Percentiles rank a stretch among this genome's conserved stretches.
phyloP scores from a whole-genome alignment of 2,329 filamentous ascomycete genomes.

The Colletotrichum graminicola region DNA sequence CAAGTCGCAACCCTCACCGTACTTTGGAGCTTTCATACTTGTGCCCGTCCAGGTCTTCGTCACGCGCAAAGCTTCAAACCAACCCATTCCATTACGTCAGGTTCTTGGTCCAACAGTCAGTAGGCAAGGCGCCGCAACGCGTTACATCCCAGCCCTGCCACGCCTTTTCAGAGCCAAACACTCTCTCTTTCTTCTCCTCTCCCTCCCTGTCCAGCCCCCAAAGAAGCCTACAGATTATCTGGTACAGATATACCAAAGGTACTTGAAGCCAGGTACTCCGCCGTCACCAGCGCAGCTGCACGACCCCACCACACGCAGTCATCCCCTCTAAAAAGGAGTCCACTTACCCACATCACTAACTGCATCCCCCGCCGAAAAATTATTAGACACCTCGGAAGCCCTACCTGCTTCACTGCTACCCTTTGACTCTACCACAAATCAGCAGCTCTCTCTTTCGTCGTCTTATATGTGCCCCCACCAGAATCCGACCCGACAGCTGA shows the following conservation, averaged over 20 bases:
- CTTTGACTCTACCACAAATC: conserved; percentile 8
- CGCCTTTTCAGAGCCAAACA: neutral
- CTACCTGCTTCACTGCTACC: conserved; percentile 29
- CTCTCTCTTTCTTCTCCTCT: too few relatives aligned
- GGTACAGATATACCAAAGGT: conserved; percentile 10
- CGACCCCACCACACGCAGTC: conserved; percentile 33
- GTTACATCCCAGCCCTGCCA: neutral
- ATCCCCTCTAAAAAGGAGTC: conserved; percentile 40
- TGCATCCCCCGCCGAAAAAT: conserved; percentile 41
- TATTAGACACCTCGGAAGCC: conserved; percentile 42
- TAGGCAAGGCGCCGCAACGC: neutral
- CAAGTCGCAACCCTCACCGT: conserved; percentile 9
- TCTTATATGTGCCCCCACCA: conserved; percentile 38
- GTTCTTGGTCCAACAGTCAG: neutral
- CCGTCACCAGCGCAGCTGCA: conserved; percentile 28
- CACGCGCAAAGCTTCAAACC: neutral
- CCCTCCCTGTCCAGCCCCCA: neutral
- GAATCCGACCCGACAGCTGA: conserved; percentile 38
- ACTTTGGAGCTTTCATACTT: neutral
- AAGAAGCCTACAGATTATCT: neutral
- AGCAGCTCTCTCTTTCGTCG: conserved; percentile 12
- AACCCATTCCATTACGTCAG: neutral
- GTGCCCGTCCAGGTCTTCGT: neutral
- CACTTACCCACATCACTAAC: conserved; percentile 41
- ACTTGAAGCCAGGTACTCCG: conserved; percentile 31